phyloP scores from a whole-genome alignment of 345 rosid genomes.

The Populus simonii region DNA sequence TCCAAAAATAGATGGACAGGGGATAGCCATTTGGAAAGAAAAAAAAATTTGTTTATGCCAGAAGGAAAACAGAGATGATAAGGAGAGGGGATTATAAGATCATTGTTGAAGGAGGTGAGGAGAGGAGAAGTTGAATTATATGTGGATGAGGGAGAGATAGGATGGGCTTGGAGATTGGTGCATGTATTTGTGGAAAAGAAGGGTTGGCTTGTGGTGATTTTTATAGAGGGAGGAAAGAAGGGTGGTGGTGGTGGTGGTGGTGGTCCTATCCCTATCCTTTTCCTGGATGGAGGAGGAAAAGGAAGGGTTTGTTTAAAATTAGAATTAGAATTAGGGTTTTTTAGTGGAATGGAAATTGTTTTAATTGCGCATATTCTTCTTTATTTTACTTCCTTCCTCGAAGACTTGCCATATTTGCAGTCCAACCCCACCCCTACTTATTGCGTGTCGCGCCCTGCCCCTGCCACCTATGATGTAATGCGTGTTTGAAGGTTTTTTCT shows the following conservation, averaged over 20 bases:
- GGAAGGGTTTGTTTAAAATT: neutral
- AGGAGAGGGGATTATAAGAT: neutral
- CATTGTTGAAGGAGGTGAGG: neutral
- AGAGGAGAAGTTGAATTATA: neutral
- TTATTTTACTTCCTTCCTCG: no score
- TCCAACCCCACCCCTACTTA: no score
- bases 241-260: neutral
- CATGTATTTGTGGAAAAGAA: neutral
- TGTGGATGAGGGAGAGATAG: neutral
- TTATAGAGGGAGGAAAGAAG: neutral
- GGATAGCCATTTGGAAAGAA: constrained; percentile 41
- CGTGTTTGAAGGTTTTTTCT: no score
- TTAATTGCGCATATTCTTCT: neutral
- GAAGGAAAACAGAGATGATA: neutral
- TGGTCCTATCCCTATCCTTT: no score
- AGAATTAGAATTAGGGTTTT: neutral
- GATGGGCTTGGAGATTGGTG: neutral
- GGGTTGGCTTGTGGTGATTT: neutral
- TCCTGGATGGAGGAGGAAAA: neutral
- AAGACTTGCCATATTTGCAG: no score
- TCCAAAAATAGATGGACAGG: constrained; percentile 14
- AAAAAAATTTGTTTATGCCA: neutral
- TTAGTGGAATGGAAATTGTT: neutral
- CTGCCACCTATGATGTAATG: no score
- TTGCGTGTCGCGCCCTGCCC: no score